Evolutionary conservation across 495 filamentous ascomycete genomes (phyloP).

Genomic region (Hapsidospora chrysogenum): DNA sequence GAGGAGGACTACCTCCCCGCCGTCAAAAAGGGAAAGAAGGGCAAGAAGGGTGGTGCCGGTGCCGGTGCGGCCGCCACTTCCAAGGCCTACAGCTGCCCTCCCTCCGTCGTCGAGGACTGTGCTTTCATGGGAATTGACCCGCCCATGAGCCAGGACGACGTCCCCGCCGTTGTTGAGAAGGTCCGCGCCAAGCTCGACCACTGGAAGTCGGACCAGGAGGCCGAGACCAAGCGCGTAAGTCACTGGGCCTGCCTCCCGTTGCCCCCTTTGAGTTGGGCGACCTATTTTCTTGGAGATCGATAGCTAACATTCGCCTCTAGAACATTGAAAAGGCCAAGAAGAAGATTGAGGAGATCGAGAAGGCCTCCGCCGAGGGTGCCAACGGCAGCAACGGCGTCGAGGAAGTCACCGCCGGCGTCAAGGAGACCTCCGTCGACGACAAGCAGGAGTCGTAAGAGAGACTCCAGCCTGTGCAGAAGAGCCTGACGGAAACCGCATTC

Average conservation of each 20-base stretch:
- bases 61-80: slow-evolving; percentile 20
- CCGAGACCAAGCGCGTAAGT: slow-evolving; percentile 81
- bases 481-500: too few relatives aligned
- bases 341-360: slow-evolving; percentile 44
- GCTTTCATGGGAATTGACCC: slow-evolving; percentile 67
- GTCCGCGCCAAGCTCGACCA: slow-evolving; percentile 78
- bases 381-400: slow-evolving; percentile 22
- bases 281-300: slow-evolving; percentile 6
- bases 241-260: too few relatives aligned
- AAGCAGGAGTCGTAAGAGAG: slow-evolving; percentile 26
- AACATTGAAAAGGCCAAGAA: slow-evolving; percentile 65
- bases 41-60: slow-evolving; percentile 41
- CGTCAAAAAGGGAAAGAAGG: slow-evolving; percentile 82
- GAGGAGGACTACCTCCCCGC: slow-evolving; percentile 82
- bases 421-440: slow-evolving; percentile 52
- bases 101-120: slow-evolving; percentile 82
- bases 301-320: slow-evolving; percentile 42
- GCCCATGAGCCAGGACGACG: slow-evolving; percentile 68
- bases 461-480: too few relatives aligned
- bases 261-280: neutral
- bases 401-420: slow-evolving; percentile 41
- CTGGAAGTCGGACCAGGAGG: slow-evolving; percentile 83
- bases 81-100: slow-evolving; percentile 70
- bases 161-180: slow-evolving; percentile 65
- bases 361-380: slow-evolving; percentile 30